A percentile compares a stretch with the other conserved stretches of the same genome.
Conservation (phyloP, 495 filamentous ascomycete genomes). For the Penicillium arizonense region DNA sequence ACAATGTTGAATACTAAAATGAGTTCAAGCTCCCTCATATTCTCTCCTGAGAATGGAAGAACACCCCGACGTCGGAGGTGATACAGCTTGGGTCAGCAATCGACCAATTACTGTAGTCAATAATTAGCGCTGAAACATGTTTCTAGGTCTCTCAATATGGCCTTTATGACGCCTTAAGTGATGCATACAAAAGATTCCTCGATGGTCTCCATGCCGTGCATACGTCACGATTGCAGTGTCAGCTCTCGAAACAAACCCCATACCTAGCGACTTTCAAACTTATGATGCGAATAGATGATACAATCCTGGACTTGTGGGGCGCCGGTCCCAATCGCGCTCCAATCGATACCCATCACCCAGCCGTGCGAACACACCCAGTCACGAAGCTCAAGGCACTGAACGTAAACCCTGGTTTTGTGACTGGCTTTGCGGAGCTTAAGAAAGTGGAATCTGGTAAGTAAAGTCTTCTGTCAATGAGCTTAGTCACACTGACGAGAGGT, state of each 20-base stretch:
- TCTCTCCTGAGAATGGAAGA: slow-evolving; percentile 55
- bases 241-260: slow-evolving; percentile 7
- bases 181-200: slow-evolving; percentile 43
- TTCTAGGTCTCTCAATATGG: slow-evolving; percentile 44
- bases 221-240: slow-evolving; percentile 46
- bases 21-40: slow-evolving; percentile 38
- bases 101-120: background rate
- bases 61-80: slow-evolving; percentile 51
- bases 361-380: slow-evolving; percentile 54
- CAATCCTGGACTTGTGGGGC: slow-evolving; percentile 46
- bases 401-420: slow-evolving; percentile 50
- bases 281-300: slow-evolving; percentile 17
- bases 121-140: background rate
- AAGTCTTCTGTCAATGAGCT: no score
- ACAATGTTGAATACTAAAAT: background rate
- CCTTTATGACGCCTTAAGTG: slow-evolving; percentile 49
- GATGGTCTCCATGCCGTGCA: slow-evolving; percentile 51
- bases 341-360: slow-evolving; percentile 54
- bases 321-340: slow-evolving; percentile 47
- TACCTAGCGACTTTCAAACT: background rate
- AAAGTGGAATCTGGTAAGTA: slow-evolving; percentile 41
- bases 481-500: background rate
- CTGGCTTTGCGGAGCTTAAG: slow-evolving; percentile 54
- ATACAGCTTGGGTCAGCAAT: slow-evolving; percentile 45
- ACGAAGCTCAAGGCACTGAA: slow-evolving; percentile 52